phyloP scores from a whole-genome alignment of 139 green algal species.

The Pleodorina starrii region DNA sequence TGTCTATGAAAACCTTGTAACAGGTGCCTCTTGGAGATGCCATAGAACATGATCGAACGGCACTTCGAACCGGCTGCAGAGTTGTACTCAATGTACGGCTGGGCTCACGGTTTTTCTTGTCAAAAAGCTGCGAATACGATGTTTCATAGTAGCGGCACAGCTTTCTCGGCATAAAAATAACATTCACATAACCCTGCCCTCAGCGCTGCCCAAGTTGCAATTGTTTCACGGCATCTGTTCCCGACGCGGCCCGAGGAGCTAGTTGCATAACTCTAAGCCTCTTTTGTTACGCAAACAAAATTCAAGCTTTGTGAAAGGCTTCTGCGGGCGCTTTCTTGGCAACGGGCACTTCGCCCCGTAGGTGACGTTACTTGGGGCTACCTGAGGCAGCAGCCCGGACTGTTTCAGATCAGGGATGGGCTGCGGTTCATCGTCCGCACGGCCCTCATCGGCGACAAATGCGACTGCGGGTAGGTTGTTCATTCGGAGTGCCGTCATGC shows the following conservation, averaged over 20 bases:
- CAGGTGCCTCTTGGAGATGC: no score
- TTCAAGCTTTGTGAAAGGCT: neutral
- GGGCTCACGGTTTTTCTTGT: no score
- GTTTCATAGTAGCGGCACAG: no score
- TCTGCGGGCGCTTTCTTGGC: neutral
- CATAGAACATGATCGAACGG: no score
- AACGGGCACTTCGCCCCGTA: neutral
- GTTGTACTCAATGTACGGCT: no score
- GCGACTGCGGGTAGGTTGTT: neutral
- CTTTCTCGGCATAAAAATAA: no score
- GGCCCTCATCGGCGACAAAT: neutral
- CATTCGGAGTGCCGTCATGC: neutral
- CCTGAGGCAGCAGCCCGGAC: neutral
- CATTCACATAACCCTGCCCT: no score
- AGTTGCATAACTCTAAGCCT: neutral
- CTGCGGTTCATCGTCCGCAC: neutral
- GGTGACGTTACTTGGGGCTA: neutral
- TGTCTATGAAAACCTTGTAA: no score
- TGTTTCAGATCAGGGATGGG: neutral
- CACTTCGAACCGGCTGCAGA: no score
- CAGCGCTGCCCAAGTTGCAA: no score
- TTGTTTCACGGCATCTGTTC: no score
- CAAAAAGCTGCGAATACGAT: no score
- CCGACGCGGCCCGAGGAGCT: neutral
- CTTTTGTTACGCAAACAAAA: neutral